Percentiles rank a stretch among this genome's conserved stretches.
Evolutionary conservation across 345 rosid genomes (phyloP).

Genomic region (Cochlearia excelsa): DNA sequence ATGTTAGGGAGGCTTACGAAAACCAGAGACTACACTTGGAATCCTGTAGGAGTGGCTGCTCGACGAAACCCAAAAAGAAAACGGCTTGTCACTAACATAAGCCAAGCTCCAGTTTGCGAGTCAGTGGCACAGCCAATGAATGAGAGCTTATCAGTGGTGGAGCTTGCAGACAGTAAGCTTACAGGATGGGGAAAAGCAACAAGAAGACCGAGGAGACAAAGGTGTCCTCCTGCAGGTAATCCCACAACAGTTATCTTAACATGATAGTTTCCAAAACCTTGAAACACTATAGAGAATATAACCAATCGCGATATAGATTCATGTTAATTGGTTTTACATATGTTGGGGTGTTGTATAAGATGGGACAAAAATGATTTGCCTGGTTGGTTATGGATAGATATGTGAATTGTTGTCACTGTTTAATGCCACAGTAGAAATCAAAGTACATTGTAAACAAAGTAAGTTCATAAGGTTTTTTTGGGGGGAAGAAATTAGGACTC

Average conservation of each 20-base stretch:
- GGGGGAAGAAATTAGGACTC: too few relatives aligned
- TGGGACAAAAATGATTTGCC: too few relatives aligned
- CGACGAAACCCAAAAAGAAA: conserved; percentile 28
- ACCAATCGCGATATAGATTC: too few relatives aligned
- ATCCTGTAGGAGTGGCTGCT: conserved; percentile 19
- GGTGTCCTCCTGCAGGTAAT: conserved; percentile 34
- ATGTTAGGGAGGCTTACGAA: conserved; percentile 69
- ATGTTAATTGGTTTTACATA: too few relatives aligned
- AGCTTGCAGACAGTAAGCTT: conserved; percentile 30
- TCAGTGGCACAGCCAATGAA: conserved; percentile 18
- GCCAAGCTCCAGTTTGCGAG: conserved; percentile 19
- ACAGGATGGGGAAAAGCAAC: conserved; percentile 37
- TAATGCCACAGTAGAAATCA: too few relatives aligned
- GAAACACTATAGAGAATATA: too few relatives aligned
- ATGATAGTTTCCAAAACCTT: too few relatives aligned
- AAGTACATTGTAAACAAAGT: too few relatives aligned
- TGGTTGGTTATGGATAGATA: too few relatives aligned
- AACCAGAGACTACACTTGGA: conserved; percentile 60
- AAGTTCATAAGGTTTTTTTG: too few relatives aligned
- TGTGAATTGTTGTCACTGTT: too few relatives aligned
- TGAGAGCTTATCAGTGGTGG: conserved; percentile 25
- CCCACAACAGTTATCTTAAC: conserved; percentile 20
- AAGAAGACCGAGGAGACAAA: conserved; percentile 35
- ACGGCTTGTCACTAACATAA: conserved; percentile 25
- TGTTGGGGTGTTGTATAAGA: too few relatives aligned